These are phyloP conservation scores for Acorus gramineus DNA, from an alignment of 106 monocot genomes.

Conservation along the genomic window DNA sequence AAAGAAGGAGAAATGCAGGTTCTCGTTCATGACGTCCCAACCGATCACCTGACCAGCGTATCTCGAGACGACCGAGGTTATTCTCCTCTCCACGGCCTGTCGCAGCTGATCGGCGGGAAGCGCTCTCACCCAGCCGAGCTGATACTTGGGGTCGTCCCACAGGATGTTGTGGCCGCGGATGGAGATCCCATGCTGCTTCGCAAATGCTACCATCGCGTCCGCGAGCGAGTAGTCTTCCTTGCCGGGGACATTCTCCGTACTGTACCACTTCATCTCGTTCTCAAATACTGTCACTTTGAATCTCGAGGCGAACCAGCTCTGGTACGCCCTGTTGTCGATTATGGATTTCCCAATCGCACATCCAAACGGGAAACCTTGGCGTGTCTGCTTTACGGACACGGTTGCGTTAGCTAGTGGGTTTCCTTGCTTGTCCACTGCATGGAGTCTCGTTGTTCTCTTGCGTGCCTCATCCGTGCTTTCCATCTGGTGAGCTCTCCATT, in stretches of 20 bases:
- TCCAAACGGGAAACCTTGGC: constrained; percentile 46
- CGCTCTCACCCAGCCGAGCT: constrained; percentile 27
- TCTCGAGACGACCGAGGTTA: constrained; percentile 42
- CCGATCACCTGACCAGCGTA: constrained; percentile 53
- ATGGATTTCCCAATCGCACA: constrained; percentile 28
- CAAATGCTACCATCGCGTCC: constrained; percentile 67
- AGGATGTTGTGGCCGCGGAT: constrained; percentile 71
- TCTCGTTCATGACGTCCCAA: constrained; percentile 90
- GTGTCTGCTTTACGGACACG: neutral
- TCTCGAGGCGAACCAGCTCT: constrained; percentile 59
- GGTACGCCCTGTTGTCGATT: constrained; percentile 46
- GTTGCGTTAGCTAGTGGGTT: constrained; percentile 15
- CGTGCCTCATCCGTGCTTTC: constrained; percentile 34
- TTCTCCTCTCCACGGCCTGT: constrained; percentile 18
- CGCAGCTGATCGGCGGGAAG: constrained; percentile 26
- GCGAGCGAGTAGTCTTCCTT: constrained; percentile 40
- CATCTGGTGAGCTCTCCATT: constrained; percentile 62
- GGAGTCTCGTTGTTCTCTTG: constrained; percentile 34
- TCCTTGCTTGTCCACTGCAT: constrained; percentile 26
- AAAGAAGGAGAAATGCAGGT: constrained; percentile 51
- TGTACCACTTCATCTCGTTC: constrained; percentile 99
- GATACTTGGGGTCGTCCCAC: constrained; percentile 59
- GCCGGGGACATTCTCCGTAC: constrained; percentile 30
- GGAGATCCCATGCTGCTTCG: constrained; percentile 26
- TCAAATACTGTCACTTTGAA: constrained; percentile 68